Evolutionary conservation across 352 stramenopile genomes (phyloP).

Genomic region (Phytophthora pinifolia): DNA sequence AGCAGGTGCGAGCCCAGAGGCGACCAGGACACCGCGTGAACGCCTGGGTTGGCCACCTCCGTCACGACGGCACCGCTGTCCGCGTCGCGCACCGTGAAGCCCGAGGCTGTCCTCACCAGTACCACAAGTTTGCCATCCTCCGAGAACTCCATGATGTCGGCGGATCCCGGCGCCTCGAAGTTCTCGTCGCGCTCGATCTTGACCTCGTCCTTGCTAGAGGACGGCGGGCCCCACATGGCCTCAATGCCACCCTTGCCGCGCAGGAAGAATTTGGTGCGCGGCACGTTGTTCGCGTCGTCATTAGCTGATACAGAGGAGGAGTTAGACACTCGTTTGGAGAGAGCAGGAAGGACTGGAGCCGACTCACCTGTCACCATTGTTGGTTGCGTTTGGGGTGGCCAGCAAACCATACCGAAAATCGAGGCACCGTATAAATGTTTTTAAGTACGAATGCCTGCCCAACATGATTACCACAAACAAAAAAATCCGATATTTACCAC

Average conservation of each 20-base stretch:
- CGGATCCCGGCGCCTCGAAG: constrained; percentile 40
- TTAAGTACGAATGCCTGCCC: too few relatives aligned
- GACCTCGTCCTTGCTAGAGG: constrained; percentile 42
- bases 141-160: constrained; percentile 79
- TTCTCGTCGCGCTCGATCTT: constrained; percentile 56
- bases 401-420: too few relatives aligned
- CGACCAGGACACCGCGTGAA: constrained; percentile 81
- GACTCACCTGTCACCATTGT: constrained; percentile 17
- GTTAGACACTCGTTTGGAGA: not conserved
- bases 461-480: too few relatives aligned
- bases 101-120: constrained; percentile 58
- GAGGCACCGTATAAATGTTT: too few relatives aligned
- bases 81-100: constrained; percentile 69
- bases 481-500: too few relatives aligned
- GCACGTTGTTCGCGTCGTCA: constrained; percentile 17
- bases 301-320: constrained; percentile 2
- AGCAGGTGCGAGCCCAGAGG: constrained; percentile 81
- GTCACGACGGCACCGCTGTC: constrained; percentile 62
- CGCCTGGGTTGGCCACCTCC: constrained; percentile 69
- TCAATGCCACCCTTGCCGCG: constrained; percentile 79
- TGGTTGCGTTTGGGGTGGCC: constrained; percentile 3
- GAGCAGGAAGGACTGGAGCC: not conserved
- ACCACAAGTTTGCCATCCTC: constrained; percentile 64
- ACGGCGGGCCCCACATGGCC: constrained; percentile 69
- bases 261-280: constrained; percentile 85